Evolutionary conservation across 495 filamentous ascomycete genomes (phyloP), one percentile per base, ranked within the genome.

Genomic region (Talaromyces liani): DNA sequence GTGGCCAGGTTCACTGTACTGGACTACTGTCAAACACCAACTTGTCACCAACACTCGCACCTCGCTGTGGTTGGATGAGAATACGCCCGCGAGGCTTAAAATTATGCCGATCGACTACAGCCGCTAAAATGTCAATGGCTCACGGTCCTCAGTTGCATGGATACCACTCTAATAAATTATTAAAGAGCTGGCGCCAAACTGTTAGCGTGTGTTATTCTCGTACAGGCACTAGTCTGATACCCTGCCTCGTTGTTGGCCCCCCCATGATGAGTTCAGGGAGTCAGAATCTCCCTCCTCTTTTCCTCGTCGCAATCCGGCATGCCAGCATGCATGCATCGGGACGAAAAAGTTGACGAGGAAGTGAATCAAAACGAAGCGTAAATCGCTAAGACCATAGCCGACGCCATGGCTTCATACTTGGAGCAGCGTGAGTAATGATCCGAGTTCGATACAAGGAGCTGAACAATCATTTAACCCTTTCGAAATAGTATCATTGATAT

Each of bases 131-230:
- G 10, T 41, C 36, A n/a, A 2, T 41, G 36, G 36, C 36, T 41
- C 36, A 41, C 10, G 36, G 36, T 41, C 45, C 45, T 49, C 1
- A 4, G 6, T 1, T 20, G 18, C 45, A 49, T 49, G 45, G 45
- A 49, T 20, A 49, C 45, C 3, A 49, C 45, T 9, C 18, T 20
- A 49, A 8, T 47, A 10, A 14, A 16, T 41, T 16, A 41, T 41
- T 41, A 49, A 49, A 49, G n/a, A 20, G 45, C 45, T 49, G 1
- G 3, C 39, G 14, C 12, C 36, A 9, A 27, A 27, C 27, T 27
- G 8, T 22, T 56, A 56, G 57, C 57, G 57, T 59, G 57, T 59
- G 29, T 36, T 41, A 39, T 60, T 60, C 24, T 41, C 57, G 31
- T 60, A 22, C 29, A n/a, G n/a, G n/a, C 57, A 25, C 18, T 34